phyloP scores from a whole-genome alignment of 257 asterid genomes.

The Fraxinus anomala region DNA sequence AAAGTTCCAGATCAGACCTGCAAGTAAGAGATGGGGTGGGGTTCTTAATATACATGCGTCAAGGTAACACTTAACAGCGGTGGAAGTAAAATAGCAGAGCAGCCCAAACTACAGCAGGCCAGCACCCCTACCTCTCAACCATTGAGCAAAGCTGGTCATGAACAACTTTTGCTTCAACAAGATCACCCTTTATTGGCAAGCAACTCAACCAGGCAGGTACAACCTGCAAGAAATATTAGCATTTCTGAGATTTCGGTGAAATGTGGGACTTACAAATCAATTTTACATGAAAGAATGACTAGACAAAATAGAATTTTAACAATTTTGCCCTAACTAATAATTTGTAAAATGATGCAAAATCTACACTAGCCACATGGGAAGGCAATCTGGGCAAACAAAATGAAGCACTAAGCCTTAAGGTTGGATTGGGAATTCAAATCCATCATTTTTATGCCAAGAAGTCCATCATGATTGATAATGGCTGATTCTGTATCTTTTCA shows the following conservation, averaged over 20 bases:
- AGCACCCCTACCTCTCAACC: constrained; percentile 75
- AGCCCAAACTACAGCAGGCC: background rate
- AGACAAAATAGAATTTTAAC: background rate
- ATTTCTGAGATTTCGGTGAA: constrained; percentile 9
- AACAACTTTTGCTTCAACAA: constrained; percentile 89
- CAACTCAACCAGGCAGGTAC: constrained; percentile 95
- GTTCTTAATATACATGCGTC: background rate
- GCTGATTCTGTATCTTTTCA: background rate
- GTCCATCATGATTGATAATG: background rate
- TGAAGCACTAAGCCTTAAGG: background rate
- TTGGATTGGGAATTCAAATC: background rate
- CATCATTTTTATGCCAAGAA: background rate
- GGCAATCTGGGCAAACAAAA: background rate
- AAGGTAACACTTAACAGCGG: background rate
- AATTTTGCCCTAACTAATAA: background rate
- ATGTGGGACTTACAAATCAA: background rate
- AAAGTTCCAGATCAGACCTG: constrained; percentile 81
- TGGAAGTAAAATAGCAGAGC: background rate
- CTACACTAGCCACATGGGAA: background rate
- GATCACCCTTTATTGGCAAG: constrained; percentile 89
- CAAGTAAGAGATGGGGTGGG: constrained; percentile 5
- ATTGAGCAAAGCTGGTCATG: constrained; percentile 94
- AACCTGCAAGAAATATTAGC: constrained; percentile 50
- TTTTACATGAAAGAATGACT: background rate
- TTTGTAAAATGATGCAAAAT: background rate